Percentiles rank a stretch among this genome's conserved stretches.
Evolutionary conservation across 2,329 filamentous ascomycete genomes (phyloP).

Genomic region (Clarireedia monteithiana): DNA sequence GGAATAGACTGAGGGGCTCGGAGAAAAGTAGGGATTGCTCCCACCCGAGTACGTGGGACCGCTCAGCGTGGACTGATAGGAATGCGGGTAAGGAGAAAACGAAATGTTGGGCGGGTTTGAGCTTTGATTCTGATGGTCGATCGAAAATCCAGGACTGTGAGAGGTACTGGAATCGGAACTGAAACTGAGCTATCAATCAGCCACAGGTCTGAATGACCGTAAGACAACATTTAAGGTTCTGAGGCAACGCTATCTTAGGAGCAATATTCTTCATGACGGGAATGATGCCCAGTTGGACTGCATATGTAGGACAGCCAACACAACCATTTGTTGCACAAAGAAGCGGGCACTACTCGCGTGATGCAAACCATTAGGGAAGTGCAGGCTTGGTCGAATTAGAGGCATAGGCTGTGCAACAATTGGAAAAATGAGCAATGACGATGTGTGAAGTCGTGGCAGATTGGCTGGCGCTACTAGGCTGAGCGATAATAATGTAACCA

Average conservation of each 20-base stretch:
- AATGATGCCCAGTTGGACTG: conserved; percentile 23
- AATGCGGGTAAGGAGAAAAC: conserved; percentile 25
- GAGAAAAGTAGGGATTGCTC: conserved; percentile 24
- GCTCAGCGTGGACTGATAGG: conserved; percentile 25
- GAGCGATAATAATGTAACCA: conserved; percentile 5
- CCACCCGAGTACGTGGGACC: conserved; percentile 27
- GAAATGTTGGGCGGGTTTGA: conserved; percentile 24
- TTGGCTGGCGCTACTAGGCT: conserved; percentile 7
- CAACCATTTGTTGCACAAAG: conserved; percentile 21
- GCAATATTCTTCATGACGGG: conserved; percentile 11
- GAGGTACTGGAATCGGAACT: conserved; percentile 26
- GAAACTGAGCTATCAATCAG: conserved; percentile 29
- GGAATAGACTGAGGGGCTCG: conserved; percentile 24
- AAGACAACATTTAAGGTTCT: conserved; percentile 26
- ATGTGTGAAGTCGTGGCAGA: conserved; percentile 25
- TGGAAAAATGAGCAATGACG: conserved; percentile 14
- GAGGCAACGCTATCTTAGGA: conserved; percentile 10
- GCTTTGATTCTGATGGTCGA: conserved; percentile 26
- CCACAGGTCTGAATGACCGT: conserved; percentile 22
- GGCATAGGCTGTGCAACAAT: conserved; percentile 26
- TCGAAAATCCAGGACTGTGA: conserved; percentile 29
- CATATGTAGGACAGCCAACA: conserved; percentile 26
- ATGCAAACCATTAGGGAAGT: conserved; percentile 19
- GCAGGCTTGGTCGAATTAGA: conserved; percentile 19
- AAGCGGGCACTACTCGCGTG: conserved; percentile 26